phyloP scores from a whole-genome alignment of 2,329 filamentous ascomycete genomes.

The Escovopsis sp. region DNA sequence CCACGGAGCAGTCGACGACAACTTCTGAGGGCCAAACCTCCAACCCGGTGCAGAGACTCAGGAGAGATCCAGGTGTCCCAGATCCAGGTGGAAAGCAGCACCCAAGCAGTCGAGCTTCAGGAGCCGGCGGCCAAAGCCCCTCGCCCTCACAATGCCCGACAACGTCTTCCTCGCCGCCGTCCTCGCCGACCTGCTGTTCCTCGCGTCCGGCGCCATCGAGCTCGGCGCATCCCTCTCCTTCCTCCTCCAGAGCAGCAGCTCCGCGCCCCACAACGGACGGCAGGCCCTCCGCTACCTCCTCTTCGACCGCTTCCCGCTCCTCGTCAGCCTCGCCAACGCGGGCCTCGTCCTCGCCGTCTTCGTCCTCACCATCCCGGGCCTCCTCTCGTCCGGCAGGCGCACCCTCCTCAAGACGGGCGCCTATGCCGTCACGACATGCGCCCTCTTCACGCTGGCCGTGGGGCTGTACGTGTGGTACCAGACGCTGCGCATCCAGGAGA shows the following conservation, averaged over 20 bases:
- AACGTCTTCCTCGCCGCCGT: constrained; percentile 38
- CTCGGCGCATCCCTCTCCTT: constrained; percentile 41
- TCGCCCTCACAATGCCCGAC: constrained; percentile 31
- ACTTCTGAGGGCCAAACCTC: too few relatives aligned
- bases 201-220: constrained; percentile 37
- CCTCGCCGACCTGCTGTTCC: constrained; percentile 34
- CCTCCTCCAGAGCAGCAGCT: constrained; percentile 28
- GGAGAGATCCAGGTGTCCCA: too few relatives aligned
- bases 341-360: constrained; percentile 59
- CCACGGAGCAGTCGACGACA: too few relatives aligned
- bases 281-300: constrained; percentile 37
- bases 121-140: neutral
- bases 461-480: constrained; percentile 59
- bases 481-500: constrained; percentile 52
- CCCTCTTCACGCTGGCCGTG: constrained; percentile 48
- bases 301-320: constrained; percentile 38
- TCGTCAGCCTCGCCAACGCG: constrained; percentile 53
- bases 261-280: constrained; percentile 28
- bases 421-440: constrained; percentile 47
- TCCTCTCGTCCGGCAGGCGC: constrained; percentile 52
- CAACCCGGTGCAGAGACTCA: too few relatives aligned
- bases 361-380: constrained; percentile 52
- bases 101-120: neutral
- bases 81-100: neutral
- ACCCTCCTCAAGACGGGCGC: constrained; percentile 57